These are phyloP conservation scores for Dendrobium officinale DNA, from an alignment of 106 monocot genomes.

Conservation along the genomic window DNA sequence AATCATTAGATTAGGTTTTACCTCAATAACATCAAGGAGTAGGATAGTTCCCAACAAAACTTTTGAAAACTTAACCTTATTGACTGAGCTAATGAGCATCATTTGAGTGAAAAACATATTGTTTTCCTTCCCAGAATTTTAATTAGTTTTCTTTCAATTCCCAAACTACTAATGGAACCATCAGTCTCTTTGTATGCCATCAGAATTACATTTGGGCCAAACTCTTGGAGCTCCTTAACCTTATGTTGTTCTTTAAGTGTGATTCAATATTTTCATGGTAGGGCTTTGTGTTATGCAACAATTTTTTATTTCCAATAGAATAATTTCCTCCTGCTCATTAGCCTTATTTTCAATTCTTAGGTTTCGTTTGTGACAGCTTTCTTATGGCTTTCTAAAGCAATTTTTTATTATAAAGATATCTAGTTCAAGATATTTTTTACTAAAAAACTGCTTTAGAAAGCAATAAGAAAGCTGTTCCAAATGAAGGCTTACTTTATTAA, in stretches of 20 bases:
- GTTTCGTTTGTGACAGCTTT: neutral
- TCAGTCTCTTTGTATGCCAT: neutral
- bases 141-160: neutral
- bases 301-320: neutral
- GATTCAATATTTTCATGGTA: neutral
- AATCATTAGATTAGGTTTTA: neutral
- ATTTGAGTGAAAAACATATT: neutral
- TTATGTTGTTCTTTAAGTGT: neutral
- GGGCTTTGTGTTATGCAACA: neutral
- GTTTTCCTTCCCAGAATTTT: neutral
- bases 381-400: too few species aligned
- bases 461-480: too few species aligned
- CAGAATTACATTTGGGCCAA: neutral
- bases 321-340: neutral
- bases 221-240: neutral
- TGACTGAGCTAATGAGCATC: neutral
- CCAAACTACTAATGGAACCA: neutral
- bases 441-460: too few species aligned
- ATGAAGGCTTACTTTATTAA: neutral
- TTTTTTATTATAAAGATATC: too few species aligned
- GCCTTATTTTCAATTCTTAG: neutral
- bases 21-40: neutral
- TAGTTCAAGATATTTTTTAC: too few species aligned
- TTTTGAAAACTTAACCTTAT: neutral
- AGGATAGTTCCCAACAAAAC: slow-evolving; percentile 1